Conservation (phyloP, 1,139 yeast species). For the Hansenula sp. region DNA sequence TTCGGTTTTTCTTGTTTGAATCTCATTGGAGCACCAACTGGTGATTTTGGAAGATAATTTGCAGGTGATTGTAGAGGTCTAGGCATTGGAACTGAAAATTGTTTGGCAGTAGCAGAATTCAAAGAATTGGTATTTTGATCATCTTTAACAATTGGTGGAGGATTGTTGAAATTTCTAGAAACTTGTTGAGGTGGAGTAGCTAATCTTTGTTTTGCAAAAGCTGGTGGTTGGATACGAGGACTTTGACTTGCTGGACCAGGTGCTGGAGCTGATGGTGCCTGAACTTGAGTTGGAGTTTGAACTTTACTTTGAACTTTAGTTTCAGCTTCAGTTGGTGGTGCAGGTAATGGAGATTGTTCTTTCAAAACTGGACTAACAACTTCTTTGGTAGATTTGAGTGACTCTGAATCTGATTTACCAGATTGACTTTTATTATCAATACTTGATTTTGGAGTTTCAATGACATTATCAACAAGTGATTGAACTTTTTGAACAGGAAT, state of each 20-base stretch:
- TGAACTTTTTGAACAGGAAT: background rate
- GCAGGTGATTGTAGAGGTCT: background rate
- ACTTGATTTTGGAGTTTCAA: background rate
- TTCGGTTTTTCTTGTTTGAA: background rate
- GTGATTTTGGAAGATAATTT: background rate
- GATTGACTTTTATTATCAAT: too few relatives aligned
- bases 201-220: conserved; percentile 10
- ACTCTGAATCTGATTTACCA: background rate
- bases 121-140: conserved; percentile 15
- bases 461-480: background rate
- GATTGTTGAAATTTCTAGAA: conserved; percentile 5
- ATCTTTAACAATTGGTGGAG: conserved; percentile 17
- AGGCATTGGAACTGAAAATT: background rate
- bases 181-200: conserved; percentile 18
- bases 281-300: background rate
- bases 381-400: background rate
- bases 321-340: too few relatives aligned
- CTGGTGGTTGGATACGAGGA: conserved; percentile 9
- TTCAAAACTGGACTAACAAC: too few relatives aligned
- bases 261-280: conserved; percentile 9
- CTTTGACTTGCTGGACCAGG: conserved; percentile 17
- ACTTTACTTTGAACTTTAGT: too few relatives aligned
- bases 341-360: too few relatives aligned
- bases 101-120: conserved; percentile 4
- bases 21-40: background rate